Evolutionary conservation across 305 asterid genomes (phyloP).

Genomic region (Ruellia speciosa): DNA sequence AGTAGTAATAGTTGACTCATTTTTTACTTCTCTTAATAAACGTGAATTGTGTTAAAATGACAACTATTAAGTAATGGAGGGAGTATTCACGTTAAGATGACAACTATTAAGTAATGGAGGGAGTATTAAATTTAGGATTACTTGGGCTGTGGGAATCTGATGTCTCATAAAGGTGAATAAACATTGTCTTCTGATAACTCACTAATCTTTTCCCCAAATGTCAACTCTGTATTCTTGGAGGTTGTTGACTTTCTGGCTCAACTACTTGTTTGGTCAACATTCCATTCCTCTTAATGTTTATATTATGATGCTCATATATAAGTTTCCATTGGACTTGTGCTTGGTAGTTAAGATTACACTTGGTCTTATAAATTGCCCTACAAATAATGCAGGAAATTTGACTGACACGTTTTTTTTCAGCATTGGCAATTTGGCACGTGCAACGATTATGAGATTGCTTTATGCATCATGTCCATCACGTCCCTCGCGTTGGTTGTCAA

Average conservation of each 20-base stretch:
- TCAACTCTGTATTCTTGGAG: background rate
- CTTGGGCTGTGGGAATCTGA: background rate
- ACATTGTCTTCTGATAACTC: conserved; percentile 1
- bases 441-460: conserved; percentile 81
- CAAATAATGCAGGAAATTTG: no score
- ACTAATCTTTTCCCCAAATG: background rate
- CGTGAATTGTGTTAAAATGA: no score
- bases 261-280: background rate
- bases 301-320: conserved; percentile 12
- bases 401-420: conserved; percentile 34
- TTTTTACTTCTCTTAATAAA: no score
- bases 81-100: no score
- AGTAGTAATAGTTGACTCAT: no score
- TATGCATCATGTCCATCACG: conserved; percentile 81
- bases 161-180: conserved; percentile 1
- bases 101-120: background rate
- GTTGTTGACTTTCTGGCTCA: conserved; percentile 5
- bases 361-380: no score
- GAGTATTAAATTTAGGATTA: background rate
- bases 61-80: no score
- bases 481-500: conserved; percentile 88
- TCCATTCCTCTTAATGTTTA: conserved; percentile 1
- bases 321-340: conserved; percentile 13
- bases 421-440: conserved; percentile 80
- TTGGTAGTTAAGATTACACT: no score